A percentile compares a stretch with the other conserved stretches of the same genome.
These are phyloP conservation scores for Pseudonitzschia delicatissima DNA, from an alignment of 108 stramenopile genomes.

Conservation along the genomic window DNA sequence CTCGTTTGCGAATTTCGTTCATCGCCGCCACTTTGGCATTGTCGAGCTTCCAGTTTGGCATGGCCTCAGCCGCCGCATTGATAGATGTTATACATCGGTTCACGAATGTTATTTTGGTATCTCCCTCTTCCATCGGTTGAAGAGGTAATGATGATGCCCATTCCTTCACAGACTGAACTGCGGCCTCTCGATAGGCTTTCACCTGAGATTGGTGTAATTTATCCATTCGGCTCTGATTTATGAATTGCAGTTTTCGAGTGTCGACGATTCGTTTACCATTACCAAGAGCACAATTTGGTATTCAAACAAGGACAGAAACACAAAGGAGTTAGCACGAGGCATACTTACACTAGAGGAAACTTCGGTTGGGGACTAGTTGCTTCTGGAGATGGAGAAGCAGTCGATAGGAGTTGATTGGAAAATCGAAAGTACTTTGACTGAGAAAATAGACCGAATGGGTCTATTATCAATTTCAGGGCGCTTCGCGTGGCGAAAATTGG, in stretches of 20 bases:
- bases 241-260: neutral
- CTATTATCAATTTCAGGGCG: no score
- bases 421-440: neutral
- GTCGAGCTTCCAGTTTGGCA: slow-evolving; percentile 24
- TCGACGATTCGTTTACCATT: neutral
- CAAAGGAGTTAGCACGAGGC: neutral
- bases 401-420: neutral
- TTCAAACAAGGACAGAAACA: neutral
- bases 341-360: slow-evolving; percentile 6
- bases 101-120: slow-evolving; percentile 30
- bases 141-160: slow-evolving; percentile 22
- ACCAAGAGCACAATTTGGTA: neutral
- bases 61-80: neutral
- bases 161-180: slow-evolving; percentile 16
- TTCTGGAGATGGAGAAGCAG: neutral
- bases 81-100: slow-evolving; percentile 18
- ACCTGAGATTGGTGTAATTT: slow-evolving; percentile 32
- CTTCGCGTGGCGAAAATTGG: no score
- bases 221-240: slow-evolving; percentile 30
- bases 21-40: slow-evolving; percentile 11
- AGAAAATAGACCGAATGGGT: no score
- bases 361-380: neutral
- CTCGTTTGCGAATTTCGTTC: slow-evolving; percentile 27
- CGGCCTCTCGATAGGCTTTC: slow-evolving; percentile 35
- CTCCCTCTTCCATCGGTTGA: slow-evolving; percentile 37